Conservation (phyloP, 2,329 filamentous ascomycete genomes). For the Fusarium algeriense region DNA sequence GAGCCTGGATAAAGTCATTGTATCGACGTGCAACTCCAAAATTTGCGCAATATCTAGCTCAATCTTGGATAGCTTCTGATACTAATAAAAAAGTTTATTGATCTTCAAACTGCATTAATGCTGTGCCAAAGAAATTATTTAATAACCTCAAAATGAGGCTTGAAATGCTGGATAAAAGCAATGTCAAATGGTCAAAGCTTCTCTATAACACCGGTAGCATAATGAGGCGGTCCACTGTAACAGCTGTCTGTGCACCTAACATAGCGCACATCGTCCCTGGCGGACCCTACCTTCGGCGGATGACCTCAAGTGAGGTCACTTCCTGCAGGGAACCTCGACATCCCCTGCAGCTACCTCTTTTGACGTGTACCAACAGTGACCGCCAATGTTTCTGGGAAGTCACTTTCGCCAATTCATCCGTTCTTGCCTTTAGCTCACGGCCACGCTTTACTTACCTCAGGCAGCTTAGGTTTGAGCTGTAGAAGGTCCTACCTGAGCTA, state of each 20-base stretch:
- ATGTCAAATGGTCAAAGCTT: slow-evolving; percentile 20
- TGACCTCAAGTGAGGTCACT: slow-evolving; percentile 39
- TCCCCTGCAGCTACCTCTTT: slow-evolving; percentile 15
- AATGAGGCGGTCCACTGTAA: slow-evolving; percentile 25
- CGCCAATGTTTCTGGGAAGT: slow-evolving; percentile 18
- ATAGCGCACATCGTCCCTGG: slow-evolving; percentile 39
- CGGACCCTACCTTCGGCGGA: slow-evolving; percentile 35
- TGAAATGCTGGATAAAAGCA: slow-evolving; percentile 23
- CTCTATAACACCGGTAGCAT: slow-evolving; percentile 23
- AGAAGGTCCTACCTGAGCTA: slow-evolving; percentile 33
- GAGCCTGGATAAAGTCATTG: too few relatives aligned
- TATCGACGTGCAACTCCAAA: too few relatives aligned
- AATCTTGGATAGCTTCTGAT: too few relatives aligned
- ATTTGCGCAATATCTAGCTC: too few relatives aligned
- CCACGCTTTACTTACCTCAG: slow-evolving; percentile 24
- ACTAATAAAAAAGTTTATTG: too few relatives aligned
- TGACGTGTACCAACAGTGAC: not conserved
- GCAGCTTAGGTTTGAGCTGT: slow-evolving; percentile 30
- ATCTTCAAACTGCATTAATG: too few relatives aligned
- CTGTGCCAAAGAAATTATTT: not conserved
- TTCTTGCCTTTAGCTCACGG: slow-evolving; percentile 25
- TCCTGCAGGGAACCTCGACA: not conserved
- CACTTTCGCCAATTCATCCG: slow-evolving; percentile 7
- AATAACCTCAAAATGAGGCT: slow-evolving; percentile 26
- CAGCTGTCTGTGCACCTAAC: slow-evolving; percentile 30